Base-by-base conservation (phyloP, 108 stramenopile genomes). In the Poteriospumella lacustris region DNA sequence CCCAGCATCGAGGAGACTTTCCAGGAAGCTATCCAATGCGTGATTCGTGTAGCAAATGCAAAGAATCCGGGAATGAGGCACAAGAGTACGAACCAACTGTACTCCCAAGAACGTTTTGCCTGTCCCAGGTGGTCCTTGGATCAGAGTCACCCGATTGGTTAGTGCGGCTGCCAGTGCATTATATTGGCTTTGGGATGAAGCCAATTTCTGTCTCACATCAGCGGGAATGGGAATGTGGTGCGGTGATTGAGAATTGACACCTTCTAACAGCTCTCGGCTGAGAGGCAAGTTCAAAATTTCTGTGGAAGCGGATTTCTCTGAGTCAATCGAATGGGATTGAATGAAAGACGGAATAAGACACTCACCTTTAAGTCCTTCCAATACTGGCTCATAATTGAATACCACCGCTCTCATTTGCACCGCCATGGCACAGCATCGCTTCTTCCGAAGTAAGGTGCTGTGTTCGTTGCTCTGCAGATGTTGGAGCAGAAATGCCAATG, bases 41-140 rank as follows among this genome's bases (percentile, higher is more conserved):
- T 80, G 79, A 68, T 80, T 80, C 5, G 79, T 80, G 58, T 39
- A 31, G 19, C 70, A 73, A 3, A 80, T 3, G 39, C 5, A 43
- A 2, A 80, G 24, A 19, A 80, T 80, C 34, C 41, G 2, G 9
- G 5, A 2, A 0, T 3, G 19, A 42, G 47, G 73, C n/a, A 43
- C 9, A 39, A 40, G 34, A 9, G 26, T 39, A 40, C 31, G 38
- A 24, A 33, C 79, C 24, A 58, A 5, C 26, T 73, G 28, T n/a
- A 43, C 69, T 33, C 79, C 70, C 0, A 80, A 5, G 39, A 26
- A 80, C 1, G 59, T 78, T 80, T 80, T 80, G 1, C 79, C 79
- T 29, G 79, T 80, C 15, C 79, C 79, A 44, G 79, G 79, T 69
- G 79, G 79, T 26, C 79, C 79, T 72, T 80, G 79, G 26, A 80